Base-by-base conservation (phyloP, 495 filamentous ascomycete genomes). In the Patellaria atrata region DNA sequence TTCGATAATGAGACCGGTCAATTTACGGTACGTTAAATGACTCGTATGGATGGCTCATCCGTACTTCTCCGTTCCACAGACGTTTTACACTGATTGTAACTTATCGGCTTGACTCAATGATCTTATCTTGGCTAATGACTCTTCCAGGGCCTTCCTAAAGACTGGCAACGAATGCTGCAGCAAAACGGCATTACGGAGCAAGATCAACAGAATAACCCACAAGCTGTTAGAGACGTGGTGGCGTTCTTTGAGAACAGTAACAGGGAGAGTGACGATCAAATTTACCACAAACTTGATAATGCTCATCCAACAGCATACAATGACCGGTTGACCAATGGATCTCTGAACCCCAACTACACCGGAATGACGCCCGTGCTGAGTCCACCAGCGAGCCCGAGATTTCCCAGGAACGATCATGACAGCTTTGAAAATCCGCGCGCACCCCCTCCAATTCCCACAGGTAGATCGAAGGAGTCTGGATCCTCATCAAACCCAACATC, bases 371-470 rank as follows among this genome's bases (percentile, higher is more conserved):
- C 75, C 25, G 63, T 79, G 54, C 69, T 71, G 53, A 86, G 87
- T 48, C 81, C 89, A 30, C 83, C 86, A 17, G 73, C 79, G 41
- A 93, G 83, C 54, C 91, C 89, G 30, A 72, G 87, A 48, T 94
- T 94, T 56, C 89, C 91, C 14, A 72, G 78, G 41, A 86, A 84
- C 56, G 75, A 84, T 56, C 79, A 86, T 60, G 76, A 77, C 35
- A 96, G 85, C 62, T 97, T 97, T 54, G 89, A 97, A 59, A 96
- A 96, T 45, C 89, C 89, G 27, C 73, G 89, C 38, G 79, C 87
- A 6, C 82, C 89, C 11, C 89, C 89, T 38, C 89, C 89, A 2
- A 77, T 94, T 33, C 89, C 89, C 16, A 10, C 28, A 8, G 14
- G 28, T 38, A 63, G 73, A 33, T 71, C 63, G 54, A 45, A 57